Percentiles rank a stretch among this genome's conserved stretches.
Evolutionary conservation across 1,139 yeast genomes (phyloP).

Genomic region (Hansenula lynferdii): DNA sequence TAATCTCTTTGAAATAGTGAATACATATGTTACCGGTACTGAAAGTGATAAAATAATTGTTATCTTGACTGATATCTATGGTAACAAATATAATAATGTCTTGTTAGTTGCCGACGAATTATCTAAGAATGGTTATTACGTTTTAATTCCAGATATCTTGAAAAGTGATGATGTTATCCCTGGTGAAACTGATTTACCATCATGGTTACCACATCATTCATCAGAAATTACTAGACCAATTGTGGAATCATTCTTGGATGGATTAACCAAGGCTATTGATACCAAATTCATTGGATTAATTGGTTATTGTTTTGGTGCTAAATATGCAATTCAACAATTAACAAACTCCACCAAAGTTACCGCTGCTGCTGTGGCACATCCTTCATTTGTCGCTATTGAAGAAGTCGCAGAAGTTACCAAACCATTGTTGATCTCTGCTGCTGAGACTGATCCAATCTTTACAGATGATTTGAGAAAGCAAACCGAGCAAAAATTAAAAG

Average conservation of each 20-base stretch:
- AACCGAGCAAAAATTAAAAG: slow-evolving; percentile 54
- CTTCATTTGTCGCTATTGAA: slow-evolving; percentile 61
- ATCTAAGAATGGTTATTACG: slow-evolving; percentile 60
- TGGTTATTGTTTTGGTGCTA: slow-evolving; percentile 89
- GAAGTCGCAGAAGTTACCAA: slow-evolving; percentile 54
- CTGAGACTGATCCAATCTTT: slow-evolving; percentile 63
- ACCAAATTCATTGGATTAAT: slow-evolving; percentile 55
- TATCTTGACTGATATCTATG: slow-evolving; percentile 65
- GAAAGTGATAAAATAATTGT: slow-evolving; percentile 46
- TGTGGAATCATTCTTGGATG: slow-evolving; percentile 38
- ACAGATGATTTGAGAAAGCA: slow-evolving; percentile 54
- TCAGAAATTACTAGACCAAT: slow-evolving; percentile 39
- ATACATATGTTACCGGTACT: slow-evolving; percentile 20
- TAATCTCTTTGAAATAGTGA: slow-evolving; percentile 19
- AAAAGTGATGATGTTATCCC: slow-evolving; percentile 41
- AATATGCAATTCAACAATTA: slow-evolving; percentile 52
- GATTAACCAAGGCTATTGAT: slow-evolving; percentile 36
- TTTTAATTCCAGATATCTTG: slow-evolving; percentile 70
- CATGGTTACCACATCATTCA: slow-evolving; percentile 54
- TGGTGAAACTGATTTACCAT: slow-evolving; percentile 27
- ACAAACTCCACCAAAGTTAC: slow-evolving; percentile 41
- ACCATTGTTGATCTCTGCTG: slow-evolving; percentile 69
- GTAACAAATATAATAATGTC: slow-evolving; percentile 51
- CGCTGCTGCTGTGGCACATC: slow-evolving; percentile 76
- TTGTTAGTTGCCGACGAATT: slow-evolving; percentile 61